phyloP scores from a whole-genome alignment of 768 basidiomycete genomes.

The Infundibulicybe gibba region DNA sequence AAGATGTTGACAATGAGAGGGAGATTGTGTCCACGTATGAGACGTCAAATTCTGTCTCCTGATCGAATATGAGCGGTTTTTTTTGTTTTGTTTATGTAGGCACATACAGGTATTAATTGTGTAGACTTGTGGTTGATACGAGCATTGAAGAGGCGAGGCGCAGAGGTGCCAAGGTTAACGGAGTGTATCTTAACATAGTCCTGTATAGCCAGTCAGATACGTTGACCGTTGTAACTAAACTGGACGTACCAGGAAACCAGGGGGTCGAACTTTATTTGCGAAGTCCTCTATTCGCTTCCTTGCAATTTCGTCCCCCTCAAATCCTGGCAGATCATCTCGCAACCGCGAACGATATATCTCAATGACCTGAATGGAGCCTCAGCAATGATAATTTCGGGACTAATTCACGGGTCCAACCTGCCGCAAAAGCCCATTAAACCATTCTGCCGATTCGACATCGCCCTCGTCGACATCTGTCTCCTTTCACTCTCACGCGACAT shows the following conservation, averaged over 20 bases:
- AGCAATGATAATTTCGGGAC: constrained; percentile 1
- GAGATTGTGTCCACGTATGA: constrained; percentile 83
- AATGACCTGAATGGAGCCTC: constrained; percentile 42
- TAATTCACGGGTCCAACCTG: constrained; percentile 48
- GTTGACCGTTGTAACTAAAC: too few relatives aligned
- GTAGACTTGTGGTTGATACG: constrained; percentile 33
- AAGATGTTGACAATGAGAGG: constrained; percentile 78
- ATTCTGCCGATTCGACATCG: constrained; percentile 73
- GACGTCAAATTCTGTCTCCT: constrained; percentile 84
- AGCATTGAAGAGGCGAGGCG: constrained; percentile 75
- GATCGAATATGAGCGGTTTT: neutral
- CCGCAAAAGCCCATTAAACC: constrained; percentile 84
- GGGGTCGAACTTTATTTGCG: constrained; percentile 73
- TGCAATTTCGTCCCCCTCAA: constrained; percentile 81
- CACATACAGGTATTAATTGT: too few relatives aligned
- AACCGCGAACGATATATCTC: constrained; percentile 77
- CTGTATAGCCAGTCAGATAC: constrained; percentile 30
- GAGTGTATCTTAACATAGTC: constrained; percentile 85
- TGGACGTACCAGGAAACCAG: constrained; percentile 62
- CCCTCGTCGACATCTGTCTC: constrained; percentile 19
- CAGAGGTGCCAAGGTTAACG: constrained; percentile 77
- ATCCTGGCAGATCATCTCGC: constrained; percentile 62
- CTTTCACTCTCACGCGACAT: constrained; percentile 11
- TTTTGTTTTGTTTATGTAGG: too few relatives aligned
- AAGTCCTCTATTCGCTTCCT: constrained; percentile 76